A percentile compares a stretch with the other conserved stretches of the same genome.
These are phyloP conservation scores for Triticum turgidum DNA, from an alignment of 176 grass and related monocot species.

Conservation along the genomic window DNA sequence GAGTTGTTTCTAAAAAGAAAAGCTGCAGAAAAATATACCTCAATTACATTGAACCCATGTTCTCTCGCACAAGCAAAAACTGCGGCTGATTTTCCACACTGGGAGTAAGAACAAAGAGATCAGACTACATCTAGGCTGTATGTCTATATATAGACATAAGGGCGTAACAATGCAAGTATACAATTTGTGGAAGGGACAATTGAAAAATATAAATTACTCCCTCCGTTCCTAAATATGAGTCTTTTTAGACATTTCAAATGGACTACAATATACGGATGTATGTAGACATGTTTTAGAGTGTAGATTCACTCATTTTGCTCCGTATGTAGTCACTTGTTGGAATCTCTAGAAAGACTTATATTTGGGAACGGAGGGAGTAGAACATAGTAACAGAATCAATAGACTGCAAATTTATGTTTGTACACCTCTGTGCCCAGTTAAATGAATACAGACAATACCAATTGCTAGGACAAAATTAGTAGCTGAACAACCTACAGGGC, in stretches of 20 bases:
- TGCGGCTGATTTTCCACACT: slow-evolving; percentile 97
- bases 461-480: background rate
- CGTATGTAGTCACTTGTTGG: too few species aligned
- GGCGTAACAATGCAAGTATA: background rate
- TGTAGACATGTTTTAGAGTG: too few species aligned
- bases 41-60: slow-evolving; percentile 88
- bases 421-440: background rate
- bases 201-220: slow-evolving; percentile 1
- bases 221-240: too few species aligned
- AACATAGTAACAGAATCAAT: background rate
- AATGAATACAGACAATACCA: slow-evolving; percentile 9
- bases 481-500: background rate
- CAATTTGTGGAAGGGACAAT: background rate
- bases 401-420: background rate
- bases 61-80: slow-evolving; percentile 95
- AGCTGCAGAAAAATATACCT: slow-evolving; percentile 48
- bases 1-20: background rate
- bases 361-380: background rate
- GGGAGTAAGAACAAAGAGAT: slow-evolving; percentile 35
- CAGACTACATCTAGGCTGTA: slow-evolving; percentile 8
- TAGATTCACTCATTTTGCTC: too few species aligned
- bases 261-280: too few species aligned
- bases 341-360: too few species aligned
- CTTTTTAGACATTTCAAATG: too few species aligned
- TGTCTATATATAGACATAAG: slow-evolving; percentile 3